These are phyloP conservation scores for Neopestalotiopsis sp. DNA, from an alignment of 2,329 filamentous ascomycete genomes.

Conservation along the genomic window DNA sequence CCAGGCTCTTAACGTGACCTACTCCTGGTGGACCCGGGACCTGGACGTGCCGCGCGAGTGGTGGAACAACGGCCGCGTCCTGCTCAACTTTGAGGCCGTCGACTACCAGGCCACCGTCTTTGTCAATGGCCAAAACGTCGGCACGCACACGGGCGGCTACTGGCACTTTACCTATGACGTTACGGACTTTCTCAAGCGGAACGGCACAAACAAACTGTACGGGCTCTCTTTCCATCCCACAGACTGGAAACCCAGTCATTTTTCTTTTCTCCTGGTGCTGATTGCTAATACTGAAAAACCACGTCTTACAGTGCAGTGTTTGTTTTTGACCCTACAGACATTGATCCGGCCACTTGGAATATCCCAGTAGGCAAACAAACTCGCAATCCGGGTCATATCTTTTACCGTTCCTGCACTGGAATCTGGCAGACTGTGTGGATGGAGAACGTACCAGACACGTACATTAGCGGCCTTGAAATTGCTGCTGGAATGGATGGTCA, in stretches of 20 bases:
- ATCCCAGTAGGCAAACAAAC: constrained; percentile 73
- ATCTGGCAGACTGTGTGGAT: constrained; percentile 81
- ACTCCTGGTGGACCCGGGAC: constrained; percentile 56
- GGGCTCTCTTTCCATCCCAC: constrained; percentile 23
- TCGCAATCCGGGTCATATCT: constrained; percentile 64
- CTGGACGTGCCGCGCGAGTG: constrained; percentile 57
- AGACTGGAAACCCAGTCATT: not conserved
- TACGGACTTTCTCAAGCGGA: constrained; percentile 48
- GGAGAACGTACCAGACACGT: constrained; percentile 62
- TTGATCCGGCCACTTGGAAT: constrained; percentile 43
- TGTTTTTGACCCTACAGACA: constrained; percentile 71
- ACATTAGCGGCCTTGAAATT: constrained; percentile 66
- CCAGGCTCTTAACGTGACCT: constrained; percentile 45
- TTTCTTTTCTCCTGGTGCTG: too few relatives aligned
- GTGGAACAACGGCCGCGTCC: constrained; percentile 43
- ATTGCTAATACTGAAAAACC: not conserved
- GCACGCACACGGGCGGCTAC: constrained; percentile 65
- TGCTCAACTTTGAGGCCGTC: constrained; percentile 65
- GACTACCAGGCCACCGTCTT: constrained; percentile 64
- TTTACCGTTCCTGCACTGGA: constrained; percentile 74
- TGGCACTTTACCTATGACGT: constrained; percentile 66
- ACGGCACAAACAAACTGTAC: constrained; percentile 60
- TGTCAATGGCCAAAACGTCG: constrained; percentile 59
- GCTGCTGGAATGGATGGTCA: constrained; percentile 60
- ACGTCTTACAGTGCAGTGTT: constrained; percentile 58